Evolutionary conservation across 192 early-diverging fungal genomes (phyloP).

Genomic region (Gaertneriomyces sp.): DNA sequence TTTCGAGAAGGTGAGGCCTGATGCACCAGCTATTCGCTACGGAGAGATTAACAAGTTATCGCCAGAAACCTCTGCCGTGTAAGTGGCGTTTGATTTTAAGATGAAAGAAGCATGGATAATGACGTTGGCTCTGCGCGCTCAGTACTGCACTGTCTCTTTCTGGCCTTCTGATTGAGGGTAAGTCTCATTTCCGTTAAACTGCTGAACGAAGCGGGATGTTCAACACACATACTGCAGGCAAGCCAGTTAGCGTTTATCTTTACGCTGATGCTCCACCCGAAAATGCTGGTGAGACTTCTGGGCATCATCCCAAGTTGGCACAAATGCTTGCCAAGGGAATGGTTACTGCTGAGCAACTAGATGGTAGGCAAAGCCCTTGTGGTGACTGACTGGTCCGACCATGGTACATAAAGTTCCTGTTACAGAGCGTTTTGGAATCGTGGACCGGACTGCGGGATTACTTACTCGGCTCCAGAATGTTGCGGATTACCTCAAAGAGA

Average conservation of each 20-base stretch:
- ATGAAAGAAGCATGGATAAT: not conserved
- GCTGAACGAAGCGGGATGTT: too few species aligned
- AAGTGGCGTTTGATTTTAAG: not conserved
- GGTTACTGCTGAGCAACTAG: not conserved
- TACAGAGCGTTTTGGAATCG: not conserved
- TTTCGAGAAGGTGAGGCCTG: constrained; percentile 3
- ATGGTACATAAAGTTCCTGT: not conserved
- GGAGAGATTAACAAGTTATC: not conserved
- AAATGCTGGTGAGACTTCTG: too few species aligned
- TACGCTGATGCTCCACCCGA: too few species aligned
- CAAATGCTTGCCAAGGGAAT: constrained; percentile 4
- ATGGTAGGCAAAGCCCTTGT: not conserved
- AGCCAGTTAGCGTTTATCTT: too few species aligned
- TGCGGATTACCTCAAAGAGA: not conserved
- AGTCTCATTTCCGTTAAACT: too few species aligned
- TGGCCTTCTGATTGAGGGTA: not conserved
- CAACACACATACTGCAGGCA: too few species aligned
- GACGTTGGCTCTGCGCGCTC: not conserved
- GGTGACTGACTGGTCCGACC: too few species aligned
- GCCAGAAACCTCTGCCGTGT: not conserved
- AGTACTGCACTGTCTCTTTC: not conserved
- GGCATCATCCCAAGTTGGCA: not conserved
- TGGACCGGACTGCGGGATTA: not conserved
- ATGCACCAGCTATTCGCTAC: not conserved
- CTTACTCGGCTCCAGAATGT: constrained; percentile 1